Percentiles rank a stretch among this genome's conserved stretches.
phyloP scores from a whole-genome alignment of 371 early-diverging fungal genomes.

The Mortierella sp. region DNA sequence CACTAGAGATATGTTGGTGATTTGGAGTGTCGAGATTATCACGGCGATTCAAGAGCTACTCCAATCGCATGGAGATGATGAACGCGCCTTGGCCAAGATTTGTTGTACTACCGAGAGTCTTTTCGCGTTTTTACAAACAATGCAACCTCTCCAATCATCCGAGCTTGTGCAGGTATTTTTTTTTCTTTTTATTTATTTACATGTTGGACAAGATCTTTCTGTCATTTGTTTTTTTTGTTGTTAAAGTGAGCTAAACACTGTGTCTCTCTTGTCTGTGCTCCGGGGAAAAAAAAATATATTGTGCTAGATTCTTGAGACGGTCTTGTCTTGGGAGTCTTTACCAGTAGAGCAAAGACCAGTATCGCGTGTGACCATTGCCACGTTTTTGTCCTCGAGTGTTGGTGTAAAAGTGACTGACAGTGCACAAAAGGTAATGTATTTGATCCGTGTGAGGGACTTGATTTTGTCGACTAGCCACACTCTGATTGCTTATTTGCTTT shows the following conservation, averaged over 20 bases:
- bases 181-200: background rate
- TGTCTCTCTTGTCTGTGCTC: background rate
- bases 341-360: constrained; percentile 13
- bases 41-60: constrained; percentile 25
- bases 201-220: background rate
- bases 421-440: constrained; percentile 15
- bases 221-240: background rate
- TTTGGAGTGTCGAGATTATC: constrained; percentile 36
- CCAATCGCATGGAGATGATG: constrained; percentile 6
- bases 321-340: constrained; percentile 27
- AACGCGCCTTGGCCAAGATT: constrained; percentile 18
- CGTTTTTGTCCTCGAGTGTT: constrained; percentile 22
- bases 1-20: constrained; percentile 8
- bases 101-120: constrained; percentile 21
- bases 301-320: constrained; percentile 18
- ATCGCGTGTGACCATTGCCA: constrained; percentile 23
- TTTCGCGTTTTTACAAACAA: constrained; percentile 13
- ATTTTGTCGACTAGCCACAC: too few relatives aligned
- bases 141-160: constrained; percentile 20
- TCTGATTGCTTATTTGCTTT: too few relatives aligned
- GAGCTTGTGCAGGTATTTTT: constrained; percentile 21
- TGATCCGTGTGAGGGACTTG: too few relatives aligned
- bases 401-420: constrained; percentile 7
- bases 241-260: background rate
- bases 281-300: background rate